phyloP scores from a whole-genome alignment of 352 stramenopile genomes.

The Globisporangium nagaii region DNA sequence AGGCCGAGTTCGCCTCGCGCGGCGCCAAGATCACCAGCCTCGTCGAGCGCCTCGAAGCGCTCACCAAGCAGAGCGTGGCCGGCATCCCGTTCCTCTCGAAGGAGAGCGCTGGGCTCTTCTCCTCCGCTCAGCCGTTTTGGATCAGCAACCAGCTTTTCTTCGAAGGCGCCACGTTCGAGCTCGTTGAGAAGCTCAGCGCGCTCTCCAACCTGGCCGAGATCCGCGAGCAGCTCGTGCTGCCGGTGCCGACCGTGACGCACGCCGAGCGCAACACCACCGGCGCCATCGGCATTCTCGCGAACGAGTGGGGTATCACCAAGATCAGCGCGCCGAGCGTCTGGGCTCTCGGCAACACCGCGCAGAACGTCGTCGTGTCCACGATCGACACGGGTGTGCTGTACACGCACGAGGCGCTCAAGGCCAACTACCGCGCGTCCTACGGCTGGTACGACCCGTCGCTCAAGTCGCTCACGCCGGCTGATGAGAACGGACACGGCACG shows the following conservation, averaged over 20 bases:
- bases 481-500: constrained; percentile 22
- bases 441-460: constrained; percentile 25
- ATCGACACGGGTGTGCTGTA: constrained; percentile 26
- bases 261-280: background rate
- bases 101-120: background rate
- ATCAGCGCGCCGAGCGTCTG: constrained; percentile 23
- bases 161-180: constrained; percentile 10
- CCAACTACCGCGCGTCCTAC: constrained; percentile 20
- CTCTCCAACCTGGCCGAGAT: constrained; percentile 2
- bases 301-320: constrained; percentile 24
- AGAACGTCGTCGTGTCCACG: constrained; percentile 19
- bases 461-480: constrained; percentile 10
- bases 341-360: constrained; percentile 17
- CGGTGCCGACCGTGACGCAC: background rate
- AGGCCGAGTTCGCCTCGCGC: background rate
- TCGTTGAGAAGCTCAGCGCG: constrained; percentile 13
- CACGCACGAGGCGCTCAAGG: constrained; percentile 20
- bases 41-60: background rate
- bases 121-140: constrained; percentile 7
- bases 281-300: background rate
- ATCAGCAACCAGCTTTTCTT: constrained; percentile 12
- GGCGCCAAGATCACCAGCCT: background rate
- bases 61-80: background rate
- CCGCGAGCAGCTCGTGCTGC: background rate
- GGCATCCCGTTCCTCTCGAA: too few species aligned